phyloP scores from a whole-genome alignment of 1,139 yeast genomes.

The Tardiomyces depauwii region DNA sequence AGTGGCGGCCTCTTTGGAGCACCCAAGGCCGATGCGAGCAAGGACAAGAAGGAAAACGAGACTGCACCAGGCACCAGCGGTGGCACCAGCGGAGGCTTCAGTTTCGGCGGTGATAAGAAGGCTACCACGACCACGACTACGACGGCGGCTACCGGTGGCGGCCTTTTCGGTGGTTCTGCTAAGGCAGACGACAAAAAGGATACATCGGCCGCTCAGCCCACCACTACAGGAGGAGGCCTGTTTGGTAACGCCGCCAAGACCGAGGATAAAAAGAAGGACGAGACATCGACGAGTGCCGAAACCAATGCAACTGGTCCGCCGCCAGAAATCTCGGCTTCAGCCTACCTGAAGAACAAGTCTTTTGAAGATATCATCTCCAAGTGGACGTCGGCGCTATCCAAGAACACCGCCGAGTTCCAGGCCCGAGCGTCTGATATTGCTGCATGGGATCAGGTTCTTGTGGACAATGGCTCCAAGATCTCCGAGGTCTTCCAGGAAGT shows the following conservation, averaged over 20 bases:
- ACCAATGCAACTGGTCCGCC: neutral
- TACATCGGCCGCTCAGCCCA: slow-evolving; percentile 2
- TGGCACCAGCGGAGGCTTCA: slow-evolving; percentile 2
- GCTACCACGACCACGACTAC: neutral
- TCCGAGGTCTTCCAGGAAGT: slow-evolving; percentile 70
- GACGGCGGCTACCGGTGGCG: slow-evolving; percentile 2
- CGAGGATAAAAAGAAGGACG: neutral
- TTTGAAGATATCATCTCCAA: slow-evolving; percentile 84
- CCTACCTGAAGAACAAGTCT: slow-evolving; percentile 80
- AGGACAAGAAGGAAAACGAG: slow-evolving; percentile 1
- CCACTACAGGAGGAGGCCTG: slow-evolving; percentile 8
- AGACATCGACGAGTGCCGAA: neutral
- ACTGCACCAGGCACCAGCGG: slow-evolving; percentile 1
- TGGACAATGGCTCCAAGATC: slow-evolving; percentile 78
- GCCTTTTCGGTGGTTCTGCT: slow-evolving; percentile 3
- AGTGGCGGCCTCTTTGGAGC: slow-evolving; percentile 8
- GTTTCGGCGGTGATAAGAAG: neutral
- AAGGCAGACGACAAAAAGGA: neutral
- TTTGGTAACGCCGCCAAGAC: slow-evolving; percentile 7
- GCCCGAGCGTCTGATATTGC: slow-evolving; percentile 66
- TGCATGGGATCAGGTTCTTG: slow-evolving; percentile 77
- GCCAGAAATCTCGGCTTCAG: slow-evolving; percentile 33
- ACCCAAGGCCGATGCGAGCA: slow-evolving; percentile 1
- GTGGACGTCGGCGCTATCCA: slow-evolving; percentile 82
- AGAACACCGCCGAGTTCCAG: slow-evolving; percentile 63